phyloP scores from a whole-genome alignment of 1,284 basidiomycete genomes.

The Sanguinoderma infundibulare region DNA sequence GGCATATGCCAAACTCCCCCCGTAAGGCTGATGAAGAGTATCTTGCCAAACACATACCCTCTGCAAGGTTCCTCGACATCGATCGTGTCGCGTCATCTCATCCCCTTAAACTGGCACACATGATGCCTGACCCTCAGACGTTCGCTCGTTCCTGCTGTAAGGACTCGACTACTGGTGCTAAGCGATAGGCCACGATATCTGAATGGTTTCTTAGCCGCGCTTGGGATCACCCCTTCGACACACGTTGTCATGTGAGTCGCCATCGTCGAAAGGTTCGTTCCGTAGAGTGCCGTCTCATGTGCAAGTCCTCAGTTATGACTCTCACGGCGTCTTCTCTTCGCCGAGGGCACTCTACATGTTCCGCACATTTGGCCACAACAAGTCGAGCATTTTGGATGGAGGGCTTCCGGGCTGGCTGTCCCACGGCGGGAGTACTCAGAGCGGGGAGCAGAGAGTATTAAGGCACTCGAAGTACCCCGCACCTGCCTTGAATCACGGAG shows the following conservation, averaged over 20 bases:
- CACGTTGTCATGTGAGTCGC: conserved; percentile 77
- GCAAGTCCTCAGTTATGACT: conserved; percentile 71
- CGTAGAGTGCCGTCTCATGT: conserved; percentile 3
- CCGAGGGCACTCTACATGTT: conserved; percentile 94
- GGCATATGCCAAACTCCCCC: conserved; percentile 88
- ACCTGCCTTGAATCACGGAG: conserved; percentile 53
- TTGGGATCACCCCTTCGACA: conserved; percentile 77
- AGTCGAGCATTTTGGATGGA: conserved; percentile 87
- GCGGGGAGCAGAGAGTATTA: conserved; percentile 40
- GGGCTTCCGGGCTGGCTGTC: conserved; percentile 86
- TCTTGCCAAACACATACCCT: conserved; percentile 68
- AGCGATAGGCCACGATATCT: not conserved
- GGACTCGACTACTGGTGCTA: conserved; percentile 30
- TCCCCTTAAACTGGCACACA: conserved; percentile 85
- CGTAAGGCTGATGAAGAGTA: conserved; percentile 73
- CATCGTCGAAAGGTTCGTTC: not conserved
- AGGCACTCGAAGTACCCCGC: conserved; percentile 51
- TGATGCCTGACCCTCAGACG: conserved; percentile 81
- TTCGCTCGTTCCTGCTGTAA: conserved; percentile 85
- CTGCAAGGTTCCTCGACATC: conserved; percentile 82
- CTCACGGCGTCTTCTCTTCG: conserved; percentile 86
- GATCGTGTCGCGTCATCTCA: conserved; percentile 77
- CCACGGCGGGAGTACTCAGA: conserved; percentile 70
- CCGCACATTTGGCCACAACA: conserved; percentile 84
- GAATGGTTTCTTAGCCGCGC: conserved; percentile 50